phyloP scores from a whole-genome alignment of 2,329 filamentous ascomycete species.

The Venturia oleaginea region DNA sequence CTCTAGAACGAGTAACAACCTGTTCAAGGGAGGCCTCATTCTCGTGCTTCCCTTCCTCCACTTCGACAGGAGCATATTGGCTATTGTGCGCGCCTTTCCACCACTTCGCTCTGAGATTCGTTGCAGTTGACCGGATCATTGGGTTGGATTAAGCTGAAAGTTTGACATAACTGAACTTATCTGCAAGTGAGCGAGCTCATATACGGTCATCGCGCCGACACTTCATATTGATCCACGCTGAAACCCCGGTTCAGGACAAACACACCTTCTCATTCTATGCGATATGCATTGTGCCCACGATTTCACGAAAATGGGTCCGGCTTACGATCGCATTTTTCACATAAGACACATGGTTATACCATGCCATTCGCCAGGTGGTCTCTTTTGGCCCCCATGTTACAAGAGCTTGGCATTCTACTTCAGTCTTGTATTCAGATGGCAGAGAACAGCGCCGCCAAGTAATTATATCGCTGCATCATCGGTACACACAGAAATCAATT shows the following conservation, averaged over 20 bases:
- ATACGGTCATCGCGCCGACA: not conserved
- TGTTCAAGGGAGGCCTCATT: not conserved
- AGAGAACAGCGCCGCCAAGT: not conserved
- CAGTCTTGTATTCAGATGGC: not conserved
- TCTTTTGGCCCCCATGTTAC: not conserved
- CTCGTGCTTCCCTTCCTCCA: not conserved
- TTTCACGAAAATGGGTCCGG: not conserved
- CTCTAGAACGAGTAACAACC: not conserved
- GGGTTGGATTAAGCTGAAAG: not conserved
- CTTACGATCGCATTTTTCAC: not conserved
- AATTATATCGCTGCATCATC: not conserved
- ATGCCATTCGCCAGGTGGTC: not conserved
- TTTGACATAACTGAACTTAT: not conserved
- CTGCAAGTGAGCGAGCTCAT: not conserved
- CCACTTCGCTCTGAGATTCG: not conserved
- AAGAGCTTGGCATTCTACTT: not conserved
- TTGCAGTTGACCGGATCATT: not conserved
- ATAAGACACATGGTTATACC: not conserved
- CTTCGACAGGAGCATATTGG: not conserved
- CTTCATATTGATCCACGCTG: not conserved
- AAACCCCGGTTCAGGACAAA: not conserved
- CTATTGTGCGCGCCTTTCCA: not conserved
- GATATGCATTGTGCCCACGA: not conserved
- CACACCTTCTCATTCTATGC: not conserved
- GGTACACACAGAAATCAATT: not conserved